A percentile compares a stretch with the other conserved stretches of the same genome.
Evolutionary conservation across 2,329 filamentous ascomycete species (phyloP).

Genomic region (Fusarium ambrosium): DNA sequence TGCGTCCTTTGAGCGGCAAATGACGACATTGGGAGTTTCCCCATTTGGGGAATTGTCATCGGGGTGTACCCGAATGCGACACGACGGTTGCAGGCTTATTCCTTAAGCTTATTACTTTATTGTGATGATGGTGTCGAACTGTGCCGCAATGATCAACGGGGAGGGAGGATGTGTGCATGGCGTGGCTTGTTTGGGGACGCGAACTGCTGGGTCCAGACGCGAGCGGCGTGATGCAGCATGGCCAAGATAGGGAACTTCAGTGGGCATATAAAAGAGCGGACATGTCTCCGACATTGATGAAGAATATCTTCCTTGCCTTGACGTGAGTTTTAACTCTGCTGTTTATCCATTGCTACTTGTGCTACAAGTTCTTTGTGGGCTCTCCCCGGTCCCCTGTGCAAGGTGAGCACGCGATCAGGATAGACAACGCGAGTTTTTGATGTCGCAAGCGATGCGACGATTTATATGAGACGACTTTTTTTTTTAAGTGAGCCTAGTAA

Average conservation of each 20-base stretch:
- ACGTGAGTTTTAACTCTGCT: not conserved
- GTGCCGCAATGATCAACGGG: not conserved
- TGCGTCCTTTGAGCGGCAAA: conserved; percentile 41
- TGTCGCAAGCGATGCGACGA: not conserved
- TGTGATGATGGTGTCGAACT: not conserved
- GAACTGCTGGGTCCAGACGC: not conserved
- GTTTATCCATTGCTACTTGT: not conserved
- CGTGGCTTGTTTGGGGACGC: not conserved
- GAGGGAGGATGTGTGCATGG: not conserved
- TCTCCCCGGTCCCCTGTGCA: not conserved
- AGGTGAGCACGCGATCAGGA: not conserved
- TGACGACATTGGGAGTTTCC: conserved; percentile 38
- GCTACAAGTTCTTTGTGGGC: not conserved
- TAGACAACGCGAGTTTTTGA: not conserved
- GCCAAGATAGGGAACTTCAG: not conserved
- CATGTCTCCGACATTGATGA: not conserved
- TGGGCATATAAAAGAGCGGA: not conserved
- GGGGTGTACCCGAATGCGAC: conserved; percentile 24
- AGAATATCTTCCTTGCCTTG: not conserved
- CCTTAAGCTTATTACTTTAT: conserved; percentile 33
- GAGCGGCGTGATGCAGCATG: not conserved
- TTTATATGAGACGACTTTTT: not conserved
- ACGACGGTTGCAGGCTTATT: not conserved
- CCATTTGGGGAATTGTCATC: conserved; percentile 32
- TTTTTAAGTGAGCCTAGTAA: not conserved